A percentile compares a stretch with the other conserved stretches of the same genome.
Evolutionary conservation across 768 basidiomycete genomes (phyloP).

Genomic region (Cyathus striatus): DNA sequence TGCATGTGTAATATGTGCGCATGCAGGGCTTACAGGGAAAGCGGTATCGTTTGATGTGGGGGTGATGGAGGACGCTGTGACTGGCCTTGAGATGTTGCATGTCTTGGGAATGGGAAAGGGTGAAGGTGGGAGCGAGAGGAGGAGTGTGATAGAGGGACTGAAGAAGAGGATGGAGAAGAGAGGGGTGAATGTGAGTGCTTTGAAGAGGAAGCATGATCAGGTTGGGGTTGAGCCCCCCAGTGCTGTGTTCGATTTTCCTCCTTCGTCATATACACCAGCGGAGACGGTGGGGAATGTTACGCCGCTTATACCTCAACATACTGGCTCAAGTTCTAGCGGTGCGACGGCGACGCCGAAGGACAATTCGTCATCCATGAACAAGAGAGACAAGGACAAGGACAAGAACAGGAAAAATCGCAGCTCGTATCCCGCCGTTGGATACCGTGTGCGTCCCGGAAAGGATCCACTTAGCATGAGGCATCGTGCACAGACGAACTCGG

Average conservation of each 20-base stretch:
- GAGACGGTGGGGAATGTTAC: slow-evolving; percentile 1
- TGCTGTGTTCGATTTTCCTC: not conserved
- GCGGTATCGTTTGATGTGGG: not conserved
- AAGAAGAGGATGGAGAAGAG: slow-evolving; percentile 14
- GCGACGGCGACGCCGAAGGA: slow-evolving; percentile 1
- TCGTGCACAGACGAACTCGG: too few relatives aligned
- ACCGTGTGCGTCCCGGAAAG: not conserved
- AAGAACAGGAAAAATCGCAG: not conserved
- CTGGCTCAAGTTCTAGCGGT: too few relatives aligned
- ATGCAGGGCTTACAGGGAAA: not conserved
- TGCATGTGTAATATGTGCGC: not conserved
- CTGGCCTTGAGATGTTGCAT: too few relatives aligned
- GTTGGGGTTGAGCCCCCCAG: slow-evolving; percentile 1
- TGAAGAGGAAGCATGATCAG: slow-evolving; percentile 25
- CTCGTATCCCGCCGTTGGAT: not conserved
- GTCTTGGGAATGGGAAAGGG: too few relatives aligned
- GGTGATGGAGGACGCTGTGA: not conserved
- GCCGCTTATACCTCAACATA: too few relatives aligned
- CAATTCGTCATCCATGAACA: not conserved
- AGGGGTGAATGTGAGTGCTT: slow-evolving; percentile 9
- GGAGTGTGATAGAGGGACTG: slow-evolving; percentile 17
- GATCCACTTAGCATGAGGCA: too few relatives aligned
- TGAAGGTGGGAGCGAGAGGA: slow-evolving; percentile 9
- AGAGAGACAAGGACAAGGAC: slow-evolving; percentile 1
- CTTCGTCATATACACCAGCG: not conserved